Base-by-base conservation (phyloP, 169 alveolate genomes). In the Nephromyces sp. region DNA sequence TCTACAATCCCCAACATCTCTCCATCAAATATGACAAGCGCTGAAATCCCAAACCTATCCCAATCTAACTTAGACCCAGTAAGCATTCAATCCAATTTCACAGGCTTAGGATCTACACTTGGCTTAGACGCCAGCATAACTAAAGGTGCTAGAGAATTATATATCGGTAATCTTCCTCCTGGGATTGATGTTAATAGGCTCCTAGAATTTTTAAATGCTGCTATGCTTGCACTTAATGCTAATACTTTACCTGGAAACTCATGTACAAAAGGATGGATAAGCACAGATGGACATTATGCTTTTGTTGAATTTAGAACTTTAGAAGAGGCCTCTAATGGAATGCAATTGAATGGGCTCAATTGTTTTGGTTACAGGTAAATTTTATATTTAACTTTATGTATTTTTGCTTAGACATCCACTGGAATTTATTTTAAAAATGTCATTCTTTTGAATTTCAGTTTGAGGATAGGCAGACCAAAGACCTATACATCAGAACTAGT, bases 271-370 rank as follows among this genome's bases (percentile, higher is more conserved):
- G 95, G 96, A 25, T 94, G 98, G 98, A 89, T 93, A 2, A 87
- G 94, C 66, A 81, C 95, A 5, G 98, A 95, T 77, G 94, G 97
- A 1, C 95, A 90, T 73, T 95, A 92, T 80, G 97, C 97, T 27
- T 94, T 94, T 85, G 92, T 93, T 8, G 99, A 95, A 77, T 91
- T 93, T 74, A 76, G 98, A 33, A 86, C 97, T 25, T 87, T 93
- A 69, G 98, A 93, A 82, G 98, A 93, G 72, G 98, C 99, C 3
- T 80, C 87, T 32, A 86, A 85, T 72, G 88, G 88, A 52, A 78
- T 86, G 84, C 92, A 86, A 64, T 74, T 86, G 31, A 85, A 80
- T 51, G 92, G 92, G 1, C 66, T 86, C 32, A 86, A 86, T 68
- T 84, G 79, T 64, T 31, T 77, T 32, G 83, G 83, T 25, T 77